These are phyloP conservation scores for Postia placenta DNA, from an alignment of 768 basidiomycete genomes.

Conservation along the genomic window DNA sequence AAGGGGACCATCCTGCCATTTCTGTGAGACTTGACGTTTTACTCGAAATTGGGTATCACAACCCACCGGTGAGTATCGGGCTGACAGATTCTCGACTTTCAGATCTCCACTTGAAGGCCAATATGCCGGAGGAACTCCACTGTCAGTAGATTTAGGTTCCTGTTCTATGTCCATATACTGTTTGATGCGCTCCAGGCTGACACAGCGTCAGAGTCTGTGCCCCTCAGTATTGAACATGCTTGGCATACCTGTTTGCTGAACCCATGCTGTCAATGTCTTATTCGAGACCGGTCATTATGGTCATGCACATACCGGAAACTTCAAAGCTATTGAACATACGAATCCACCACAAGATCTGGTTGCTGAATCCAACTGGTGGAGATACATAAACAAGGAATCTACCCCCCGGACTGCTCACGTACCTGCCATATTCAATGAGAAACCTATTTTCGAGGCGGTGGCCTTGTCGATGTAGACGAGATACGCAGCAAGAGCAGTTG, in stretches of 20 bases:
- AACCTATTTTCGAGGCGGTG: conserved; percentile 38
- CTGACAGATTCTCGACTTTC: conserved; percentile 45
- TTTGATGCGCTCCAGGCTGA: conserved; percentile 43
- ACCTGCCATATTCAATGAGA: conserved; percentile 52
- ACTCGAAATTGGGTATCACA: too few species aligned
- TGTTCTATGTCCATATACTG: conserved; percentile 54
- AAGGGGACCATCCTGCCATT: conserved; percentile 41
- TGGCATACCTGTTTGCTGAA: conserved; percentile 22
- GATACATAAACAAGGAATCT: not conserved
- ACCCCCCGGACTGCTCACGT: conserved; percentile 2
- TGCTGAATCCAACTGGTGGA: conserved; percentile 45
- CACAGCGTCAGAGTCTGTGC: not conserved
- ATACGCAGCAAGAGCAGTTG: conserved; percentile 48
- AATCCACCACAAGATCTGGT: conserved; percentile 47
- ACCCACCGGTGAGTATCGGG: conserved; percentile 36
- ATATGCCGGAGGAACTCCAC: conserved; percentile 51
- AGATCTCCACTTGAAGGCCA: conserved; percentile 58
- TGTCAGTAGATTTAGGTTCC: conserved; percentile 35
- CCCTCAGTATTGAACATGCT: not conserved
- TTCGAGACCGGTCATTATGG: not conserved
- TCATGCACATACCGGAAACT: conserved; percentile 29
- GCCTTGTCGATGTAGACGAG: conserved; percentile 37
- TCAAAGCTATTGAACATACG: conserved; percentile 40
- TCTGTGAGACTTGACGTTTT: not conserved
- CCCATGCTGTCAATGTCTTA: too few species aligned